Base-by-base conservation (phyloP, 2,329 filamentous ascomycete genomes). In the Fusarium bulbicola region DNA sequence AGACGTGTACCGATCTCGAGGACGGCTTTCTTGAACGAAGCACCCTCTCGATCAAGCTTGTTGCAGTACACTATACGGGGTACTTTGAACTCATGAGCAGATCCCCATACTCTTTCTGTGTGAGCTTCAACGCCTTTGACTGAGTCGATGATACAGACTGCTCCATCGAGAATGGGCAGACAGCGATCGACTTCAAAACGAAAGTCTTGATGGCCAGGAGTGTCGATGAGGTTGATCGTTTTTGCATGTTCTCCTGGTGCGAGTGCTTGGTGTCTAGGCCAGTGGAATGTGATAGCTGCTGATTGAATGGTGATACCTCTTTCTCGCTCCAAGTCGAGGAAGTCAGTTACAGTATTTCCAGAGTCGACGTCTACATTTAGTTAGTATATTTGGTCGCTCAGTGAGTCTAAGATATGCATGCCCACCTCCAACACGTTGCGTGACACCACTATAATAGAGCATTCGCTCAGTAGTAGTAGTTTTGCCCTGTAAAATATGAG, bases 381-480 rank as follows among this genome's bases (percentile, higher is more conserved):
- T 61, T 12, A 70, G 56, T 24, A 46, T 40, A 12, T 46, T 16
- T 28, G 7, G 18, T 14, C 5, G 5, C 11, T 10, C 6, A 30
- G 10, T 28, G 26, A 45, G 34, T 49, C 34, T 39, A 7, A 50
- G 28, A 13, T 46, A 45, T 60, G 11, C 49, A 49, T 63, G 42
- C 34, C 81, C 79, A 89, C 88, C 88, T 84, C 96, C 96, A 79
- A 98, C 91, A 81, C 95, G 88, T 74, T 93, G 88, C 15, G 95
- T 97, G 70, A 95, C 91, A 54, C 96, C 95, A 80, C 94, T 97
- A 79, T 98, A 97, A 80, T 95, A 98, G 79, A 99, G 92, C 95
- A 98, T 98, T 66, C 96, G 95, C 90, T 99, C 96, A 7, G 96
- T 98, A 0, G 96, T 99, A 0, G 96, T 98, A 3, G 96, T 99